Percentiles rank a stretch among this genome's conserved stretches.
These are phyloP conservation scores for Colletotrichum chlorophyti DNA, from an alignment of 2,329 filamentous ascomycete species.

Conservation along the genomic window DNA sequence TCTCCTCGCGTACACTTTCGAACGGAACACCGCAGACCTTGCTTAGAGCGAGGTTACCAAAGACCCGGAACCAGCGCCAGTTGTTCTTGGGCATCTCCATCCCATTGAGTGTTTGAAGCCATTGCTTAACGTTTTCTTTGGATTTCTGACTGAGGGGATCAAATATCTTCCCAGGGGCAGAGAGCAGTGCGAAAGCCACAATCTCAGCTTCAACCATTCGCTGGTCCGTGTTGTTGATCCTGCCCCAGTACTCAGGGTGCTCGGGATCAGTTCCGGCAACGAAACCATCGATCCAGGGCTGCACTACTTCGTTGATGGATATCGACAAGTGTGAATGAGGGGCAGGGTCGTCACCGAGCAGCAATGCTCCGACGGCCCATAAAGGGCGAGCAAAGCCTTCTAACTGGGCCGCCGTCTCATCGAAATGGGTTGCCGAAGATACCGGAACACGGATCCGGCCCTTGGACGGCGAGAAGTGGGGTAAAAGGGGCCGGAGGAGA, in stretches of 20 bases:
- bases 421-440: slow-evolving; percentile 48
- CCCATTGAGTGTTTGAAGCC: slow-evolving; percentile 50
- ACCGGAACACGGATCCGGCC: slow-evolving; percentile 45
- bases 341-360: slow-evolving; percentile 47
- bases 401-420: slow-evolving; percentile 51
- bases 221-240: slow-evolving; percentile 52
- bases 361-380: slow-evolving; percentile 41
- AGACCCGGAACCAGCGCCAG: slow-evolving; percentile 60
- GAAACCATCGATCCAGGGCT: slow-evolving; percentile 42
- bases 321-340: slow-evolving; percentile 3
- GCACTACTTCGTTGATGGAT: slow-evolving; percentile 13
- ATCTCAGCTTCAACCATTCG: slow-evolving; percentile 62
- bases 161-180: slow-evolving; percentile 45
- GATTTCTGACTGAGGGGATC: slow-evolving; percentile 35
- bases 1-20: slow-evolving; percentile 40
- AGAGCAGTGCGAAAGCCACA: slow-evolving; percentile 54
- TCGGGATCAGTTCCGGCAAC: slow-evolving; percentile 40
- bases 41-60: slow-evolving; percentile 53
- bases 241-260: slow-evolving; percentile 53
- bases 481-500: slow-evolving; percentile 40
- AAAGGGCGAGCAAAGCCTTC: slow-evolving; percentile 52
- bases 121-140: slow-evolving; percentile 44
- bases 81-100: slow-evolving; percentile 55
- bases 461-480: slow-evolving; percentile 40
- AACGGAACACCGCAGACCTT: slow-evolving; percentile 46